Evolutionary conservation across 2,329 filamentous ascomycete species (phyloP).

Genomic region (Ophiostoma tasmaniense): DNA sequence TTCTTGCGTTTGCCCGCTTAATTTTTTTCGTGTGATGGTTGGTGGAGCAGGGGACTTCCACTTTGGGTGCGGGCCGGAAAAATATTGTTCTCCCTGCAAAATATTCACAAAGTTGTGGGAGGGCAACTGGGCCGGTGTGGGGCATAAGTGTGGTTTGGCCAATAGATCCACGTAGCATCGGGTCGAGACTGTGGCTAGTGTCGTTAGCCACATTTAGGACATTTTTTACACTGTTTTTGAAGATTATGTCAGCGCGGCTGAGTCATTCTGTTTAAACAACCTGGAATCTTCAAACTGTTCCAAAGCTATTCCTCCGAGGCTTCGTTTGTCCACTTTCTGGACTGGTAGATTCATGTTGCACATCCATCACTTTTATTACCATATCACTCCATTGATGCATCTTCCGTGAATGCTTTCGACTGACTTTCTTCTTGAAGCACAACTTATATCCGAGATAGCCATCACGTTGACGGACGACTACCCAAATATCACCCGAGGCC

Average conservation of each 20-base stretch:
- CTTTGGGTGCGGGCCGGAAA: constrained; percentile 17
- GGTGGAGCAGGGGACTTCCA: constrained; percentile 16
- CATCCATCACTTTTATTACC: not conserved
- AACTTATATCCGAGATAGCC: not conserved
- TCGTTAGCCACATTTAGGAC: constrained; percentile 1
- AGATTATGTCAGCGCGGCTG: not conserved
- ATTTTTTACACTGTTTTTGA: not conserved
- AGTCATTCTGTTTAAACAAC: not conserved
- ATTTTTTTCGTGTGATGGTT: constrained; percentile 22
- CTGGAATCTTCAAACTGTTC: not conserved
- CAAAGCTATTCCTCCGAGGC: not conserved
- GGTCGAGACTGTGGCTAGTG: not conserved
- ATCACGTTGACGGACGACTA: not conserved
- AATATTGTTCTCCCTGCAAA: constrained; percentile 13
- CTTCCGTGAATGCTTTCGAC: too few species aligned
- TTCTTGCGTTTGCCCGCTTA: constrained; percentile 12
- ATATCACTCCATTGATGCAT: not conserved
- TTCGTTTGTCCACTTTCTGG: not conserved
- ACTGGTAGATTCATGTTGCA: not conserved
- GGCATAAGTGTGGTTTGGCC: not conserved
- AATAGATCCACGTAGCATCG: not conserved
- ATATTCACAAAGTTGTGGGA: constrained; percentile 21
- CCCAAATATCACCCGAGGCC: not conserved
- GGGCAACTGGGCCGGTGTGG: constrained; percentile 17
- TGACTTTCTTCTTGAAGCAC: too few species aligned